Evolutionary conservation across 257 asterid species (phyloP).

Genomic region (Haberlea rhodopensis): DNA sequence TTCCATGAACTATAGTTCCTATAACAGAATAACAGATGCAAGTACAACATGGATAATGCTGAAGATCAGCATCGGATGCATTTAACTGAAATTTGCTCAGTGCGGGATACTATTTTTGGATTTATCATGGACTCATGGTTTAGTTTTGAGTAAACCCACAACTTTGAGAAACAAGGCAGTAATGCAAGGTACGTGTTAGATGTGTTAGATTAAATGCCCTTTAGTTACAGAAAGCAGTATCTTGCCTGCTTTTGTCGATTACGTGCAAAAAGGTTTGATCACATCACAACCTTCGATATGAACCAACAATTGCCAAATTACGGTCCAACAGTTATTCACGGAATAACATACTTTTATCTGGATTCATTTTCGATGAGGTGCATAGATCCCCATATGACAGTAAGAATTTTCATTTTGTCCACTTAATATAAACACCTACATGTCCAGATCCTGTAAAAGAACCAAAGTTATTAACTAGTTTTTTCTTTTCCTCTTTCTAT

Average conservation of each 20-base stretch:
- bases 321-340: neutral
- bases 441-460: constrained; percentile 17
- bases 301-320: neutral
- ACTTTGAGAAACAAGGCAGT: constrained; percentile 6
- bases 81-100: neutral
- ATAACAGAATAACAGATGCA: neutral
- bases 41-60: neutral
- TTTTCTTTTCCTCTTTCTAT: constrained; percentile 4
- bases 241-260: neutral
- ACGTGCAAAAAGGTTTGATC: neutral
- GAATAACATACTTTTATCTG: neutral
- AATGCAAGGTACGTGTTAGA: neutral
- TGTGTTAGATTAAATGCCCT: neutral
- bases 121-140: neutral
- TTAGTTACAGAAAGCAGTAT: constrained; percentile 7
- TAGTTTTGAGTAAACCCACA: constrained; percentile 8
- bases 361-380: neutral
- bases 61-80: neutral
- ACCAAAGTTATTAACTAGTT: neutral
- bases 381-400: neutral
- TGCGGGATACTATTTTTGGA: neutral
- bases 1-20: neutral
- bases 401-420: constrained; percentile 4
- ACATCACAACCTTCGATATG: neutral
- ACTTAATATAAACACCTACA: neutral